Conservation (phyloP, 352 stramenopile species). For the Phytopythium helicoides region DNA sequence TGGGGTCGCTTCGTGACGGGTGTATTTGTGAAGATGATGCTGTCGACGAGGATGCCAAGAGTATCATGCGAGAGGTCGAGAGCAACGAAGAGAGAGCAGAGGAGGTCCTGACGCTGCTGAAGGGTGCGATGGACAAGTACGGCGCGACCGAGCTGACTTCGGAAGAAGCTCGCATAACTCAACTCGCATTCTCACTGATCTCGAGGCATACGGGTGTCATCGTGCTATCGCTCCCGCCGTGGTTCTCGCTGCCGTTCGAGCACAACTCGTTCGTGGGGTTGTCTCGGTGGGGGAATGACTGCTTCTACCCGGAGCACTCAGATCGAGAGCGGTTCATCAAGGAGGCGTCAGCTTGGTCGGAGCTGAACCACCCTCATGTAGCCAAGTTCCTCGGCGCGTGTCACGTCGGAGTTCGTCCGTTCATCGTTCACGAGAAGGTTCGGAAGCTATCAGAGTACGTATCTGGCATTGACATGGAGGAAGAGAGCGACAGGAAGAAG, state of each 20-base stretch:
- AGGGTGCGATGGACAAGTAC: slow-evolving; percentile 1
- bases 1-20: background rate
- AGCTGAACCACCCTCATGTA: slow-evolving; percentile 2
- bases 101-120: background rate
- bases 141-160: background rate
- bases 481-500: background rate
- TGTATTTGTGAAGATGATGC: too few relatives aligned
- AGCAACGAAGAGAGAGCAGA: background rate
- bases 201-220: background rate
- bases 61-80: background rate
- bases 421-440: slow-evolving; percentile 5
- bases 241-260: slow-evolving; percentile 3
- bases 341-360: background rate
- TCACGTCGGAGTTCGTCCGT: background rate
- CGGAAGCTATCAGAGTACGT: background rate
- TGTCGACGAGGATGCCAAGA: too few relatives aligned
- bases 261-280: background rate
- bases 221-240: background rate
- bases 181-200: background rate
- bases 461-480: too few relatives aligned
- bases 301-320: background rate
- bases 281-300: slow-evolving; percentile 4
- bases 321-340: background rate
- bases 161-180: background rate
- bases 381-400: slow-evolving; percentile 2